phyloP scores from a whole-genome alignment of 2,329 filamentous ascomycete genomes.

The Aspergillus caelatus region DNA sequence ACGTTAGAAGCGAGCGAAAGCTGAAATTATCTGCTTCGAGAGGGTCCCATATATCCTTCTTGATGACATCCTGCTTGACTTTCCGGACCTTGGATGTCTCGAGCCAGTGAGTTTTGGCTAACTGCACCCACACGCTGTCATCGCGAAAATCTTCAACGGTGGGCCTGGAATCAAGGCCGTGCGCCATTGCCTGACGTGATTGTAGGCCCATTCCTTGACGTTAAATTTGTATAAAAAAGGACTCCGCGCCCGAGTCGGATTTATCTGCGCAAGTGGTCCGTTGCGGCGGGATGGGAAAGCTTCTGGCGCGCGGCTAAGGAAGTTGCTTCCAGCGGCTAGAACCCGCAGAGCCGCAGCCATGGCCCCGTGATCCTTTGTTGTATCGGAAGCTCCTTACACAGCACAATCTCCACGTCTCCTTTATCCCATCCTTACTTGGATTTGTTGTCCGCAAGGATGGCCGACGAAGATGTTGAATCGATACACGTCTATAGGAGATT shows the following conservation, averaged over 20 bases:
- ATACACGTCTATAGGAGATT: slow-evolving; percentile 54
- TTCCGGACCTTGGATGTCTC: slow-evolving; percentile 70
- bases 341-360: slow-evolving; percentile 36
- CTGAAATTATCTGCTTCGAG: slow-evolving; percentile 80
- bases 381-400: slow-evolving; percentile 8
- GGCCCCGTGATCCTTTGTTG: slow-evolving; percentile 16
- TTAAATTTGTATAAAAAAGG: slow-evolving; percentile 53
- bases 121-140: slow-evolving; percentile 58
- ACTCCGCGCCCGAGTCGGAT: slow-evolving; percentile 52
- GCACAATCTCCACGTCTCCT: slow-evolving; percentile 11
- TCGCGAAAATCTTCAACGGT: slow-evolving; percentile 47
- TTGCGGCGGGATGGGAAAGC: slow-evolving; percentile 26
- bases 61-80: slow-evolving; percentile 79
- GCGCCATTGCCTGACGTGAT: slow-evolving; percentile 61
- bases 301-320: slow-evolving; percentile 36
- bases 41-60: slow-evolving; percentile 84
- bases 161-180: slow-evolving; percentile 45
- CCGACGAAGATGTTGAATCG: slow-evolving; percentile 35
- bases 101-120: slow-evolving; percentile 86
- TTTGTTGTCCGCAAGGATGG: slow-evolving; percentile 29
- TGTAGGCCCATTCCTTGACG: slow-evolving; percentile 42
- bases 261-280: slow-evolving; percentile 34
- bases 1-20: slow-evolving; percentile 73
- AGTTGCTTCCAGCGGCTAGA: slow-evolving; percentile 23
- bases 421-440: slow-evolving; percentile 3